Evolutionary conservation across 2,329 filamentous ascomycete genomes (phyloP).

Genomic region (Decorospora gaudefroyi): DNA sequence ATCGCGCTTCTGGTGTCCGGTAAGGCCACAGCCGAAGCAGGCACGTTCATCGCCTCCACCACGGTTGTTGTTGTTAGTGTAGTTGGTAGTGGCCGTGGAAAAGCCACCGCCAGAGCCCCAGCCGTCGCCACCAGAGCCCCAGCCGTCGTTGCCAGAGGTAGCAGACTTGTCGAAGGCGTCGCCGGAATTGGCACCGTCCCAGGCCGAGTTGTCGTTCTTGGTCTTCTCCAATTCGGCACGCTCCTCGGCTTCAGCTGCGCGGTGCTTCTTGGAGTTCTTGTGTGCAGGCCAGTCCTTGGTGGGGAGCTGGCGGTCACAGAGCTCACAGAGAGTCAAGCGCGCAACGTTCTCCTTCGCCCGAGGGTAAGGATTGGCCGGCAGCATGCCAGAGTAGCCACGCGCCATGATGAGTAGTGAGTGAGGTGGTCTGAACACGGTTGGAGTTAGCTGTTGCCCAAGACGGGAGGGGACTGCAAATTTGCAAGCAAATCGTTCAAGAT

Average conservation of each 20-base stretch:
- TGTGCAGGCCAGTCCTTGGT: slow-evolving; percentile 42
- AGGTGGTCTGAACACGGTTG: background rate
- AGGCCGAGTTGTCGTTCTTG: too few relatives aligned
- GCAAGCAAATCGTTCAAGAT: background rate
- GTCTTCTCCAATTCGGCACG: slow-evolving; percentile 14
- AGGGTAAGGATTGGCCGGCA: slow-evolving; percentile 31
- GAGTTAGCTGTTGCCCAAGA: slow-evolving; percentile 5
- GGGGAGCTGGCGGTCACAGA: slow-evolving; percentile 38
- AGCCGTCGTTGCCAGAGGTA: slow-evolving; percentile 53
- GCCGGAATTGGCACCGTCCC: too few relatives aligned
- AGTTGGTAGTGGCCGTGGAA: slow-evolving; percentile 8
- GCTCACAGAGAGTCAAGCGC: slow-evolving; percentile 33
- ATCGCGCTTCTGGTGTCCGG: slow-evolving; percentile 31
- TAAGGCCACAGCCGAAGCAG: slow-evolving; percentile 33
- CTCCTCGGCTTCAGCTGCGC: slow-evolving; percentile 27
- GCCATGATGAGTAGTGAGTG: slow-evolving; percentile 12
- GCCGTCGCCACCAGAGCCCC: slow-evolving; percentile 29
- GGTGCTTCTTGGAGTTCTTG: slow-evolving; percentile 43
- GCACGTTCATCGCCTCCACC: slow-evolving; percentile 23
- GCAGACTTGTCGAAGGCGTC: slow-evolving; percentile 22
- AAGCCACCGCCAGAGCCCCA: slow-evolving; percentile 30
- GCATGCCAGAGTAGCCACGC: slow-evolving; percentile 8
- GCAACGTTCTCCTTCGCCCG: slow-evolving; percentile 26
- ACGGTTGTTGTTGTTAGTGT: slow-evolving; percentile 10
- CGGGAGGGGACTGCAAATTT: slow-evolving; percentile 1